These are phyloP conservation scores for Silene vulgaris DNA, from an alignment of 179 eudicot genomes.

Conservation along the genomic window DNA sequence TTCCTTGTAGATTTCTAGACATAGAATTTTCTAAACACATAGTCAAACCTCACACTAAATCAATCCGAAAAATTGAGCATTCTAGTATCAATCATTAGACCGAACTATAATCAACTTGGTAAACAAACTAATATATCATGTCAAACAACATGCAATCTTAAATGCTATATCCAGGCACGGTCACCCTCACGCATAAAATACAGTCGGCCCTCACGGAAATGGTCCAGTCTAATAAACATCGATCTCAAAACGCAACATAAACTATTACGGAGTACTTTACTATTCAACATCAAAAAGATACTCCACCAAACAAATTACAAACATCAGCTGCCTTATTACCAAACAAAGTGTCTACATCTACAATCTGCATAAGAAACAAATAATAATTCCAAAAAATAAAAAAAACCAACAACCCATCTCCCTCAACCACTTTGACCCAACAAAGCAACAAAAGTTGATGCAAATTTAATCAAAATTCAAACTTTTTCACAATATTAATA, in stretches of 20 bases:
- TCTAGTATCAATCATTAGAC: neutral
- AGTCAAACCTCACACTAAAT: neutral
- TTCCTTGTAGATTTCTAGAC: neutral
- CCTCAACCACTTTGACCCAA: neutral
- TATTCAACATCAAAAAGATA: slow-evolving; percentile 8
- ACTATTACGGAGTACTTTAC: neutral
- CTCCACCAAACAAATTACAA: neutral
- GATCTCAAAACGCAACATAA: neutral
- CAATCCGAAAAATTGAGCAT: slow-evolving; percentile 2
- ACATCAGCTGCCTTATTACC: neutral
- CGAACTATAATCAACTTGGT: neutral
- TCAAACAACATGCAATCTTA: slow-evolving; percentile 2
- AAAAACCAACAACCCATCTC: slow-evolving; percentile 12
- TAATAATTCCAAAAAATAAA: neutral
- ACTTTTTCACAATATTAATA: too few relatives aligned
- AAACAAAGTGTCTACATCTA: slow-evolving; percentile 9
- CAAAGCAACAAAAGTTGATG: slow-evolving; percentile 1
- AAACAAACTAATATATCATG: neutral
- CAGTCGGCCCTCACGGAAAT: neutral
- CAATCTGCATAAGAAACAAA: neutral
- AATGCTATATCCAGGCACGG: neutral
- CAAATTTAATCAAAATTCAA: too few relatives aligned
- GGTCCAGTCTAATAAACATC: neutral
- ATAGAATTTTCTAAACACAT: neutral
- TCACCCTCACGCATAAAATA: neutral